Percentiles rank a stretch among this genome's conserved stretches.
phyloP scores from a whole-genome alignment of 345 rosid species.

The Barbarea vulgaris region DNA sequence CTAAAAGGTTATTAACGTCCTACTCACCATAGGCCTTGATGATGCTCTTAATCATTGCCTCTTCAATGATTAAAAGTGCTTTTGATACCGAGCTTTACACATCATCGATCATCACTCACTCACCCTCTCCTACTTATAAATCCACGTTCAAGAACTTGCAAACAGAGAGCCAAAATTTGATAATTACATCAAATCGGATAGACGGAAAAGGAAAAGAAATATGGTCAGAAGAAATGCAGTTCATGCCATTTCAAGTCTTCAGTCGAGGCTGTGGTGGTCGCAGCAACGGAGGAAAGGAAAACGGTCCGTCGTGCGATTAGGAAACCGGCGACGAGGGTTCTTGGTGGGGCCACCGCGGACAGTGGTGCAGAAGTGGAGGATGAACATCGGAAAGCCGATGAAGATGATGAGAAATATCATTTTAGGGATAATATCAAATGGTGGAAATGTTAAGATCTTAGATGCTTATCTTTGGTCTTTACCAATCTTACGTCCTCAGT shows the following conservation, averaged over 20 bases:
- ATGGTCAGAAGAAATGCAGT: conserved; percentile 39
- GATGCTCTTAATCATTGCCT: conserved; percentile 42
- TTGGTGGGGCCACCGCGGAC: conserved; percentile 53
- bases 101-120: conserved; percentile 36
- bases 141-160: conserved; percentile 18
- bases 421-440: conserved; percentile 54
- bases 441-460: conserved; percentile 38
- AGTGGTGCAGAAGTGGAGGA: conserved; percentile 71
- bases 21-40: conserved; percentile 36
- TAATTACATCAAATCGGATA: not conserved
- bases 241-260: conserved; percentile 31
- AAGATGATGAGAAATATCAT: conserved; percentile 63
- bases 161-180: not conserved
- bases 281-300: conserved; percentile 55
- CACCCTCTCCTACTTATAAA: conserved; percentile 28
- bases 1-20: conserved; percentile 4
- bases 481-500: conserved; percentile 69
- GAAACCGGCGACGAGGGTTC: conserved; percentile 71
- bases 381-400: conserved; percentile 52
- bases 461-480: conserved; percentile 58
- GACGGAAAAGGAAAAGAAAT: not conserved
- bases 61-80: conserved; percentile 43
- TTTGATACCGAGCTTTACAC: conserved; percentile 40
- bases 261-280: conserved; percentile 43
- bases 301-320: conserved; percentile 59